A percentile compares a stretch with the other conserved stretches of the same genome.
These are phyloP conservation scores for Diphasiastrum complanatum DNA, from an alignment of 83 land plant species.

Conservation along the genomic window DNA sequence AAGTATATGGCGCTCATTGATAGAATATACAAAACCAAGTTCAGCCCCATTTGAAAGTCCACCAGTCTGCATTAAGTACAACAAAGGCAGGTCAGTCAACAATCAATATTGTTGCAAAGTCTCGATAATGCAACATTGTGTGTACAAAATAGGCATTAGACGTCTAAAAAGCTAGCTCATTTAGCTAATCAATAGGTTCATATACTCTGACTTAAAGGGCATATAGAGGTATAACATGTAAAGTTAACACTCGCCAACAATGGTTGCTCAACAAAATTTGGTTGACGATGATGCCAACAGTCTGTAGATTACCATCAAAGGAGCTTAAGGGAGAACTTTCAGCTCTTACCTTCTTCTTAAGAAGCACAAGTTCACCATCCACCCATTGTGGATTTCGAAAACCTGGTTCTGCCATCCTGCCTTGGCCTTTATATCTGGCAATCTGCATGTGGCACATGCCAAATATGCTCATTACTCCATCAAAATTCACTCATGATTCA, in stretches of 20 bases:
- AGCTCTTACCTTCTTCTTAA: constrained; percentile 74
- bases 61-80: constrained; percentile 27
- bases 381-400: constrained; percentile 81
- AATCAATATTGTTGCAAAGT: no score
- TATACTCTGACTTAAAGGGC: no score
- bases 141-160: no score
- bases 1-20: constrained; percentile 69
- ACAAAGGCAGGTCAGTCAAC: not conserved
- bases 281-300: not conserved
- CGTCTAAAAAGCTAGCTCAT: no score
- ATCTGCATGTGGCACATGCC: constrained; percentile 36
- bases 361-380: constrained; percentile 92
- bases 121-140: no score
- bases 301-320: not conserved
- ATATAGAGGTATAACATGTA: no score
- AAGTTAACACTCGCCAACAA: not conserved
- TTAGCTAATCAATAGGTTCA: no score
- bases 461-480: not conserved
- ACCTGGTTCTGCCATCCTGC: constrained; percentile 83
- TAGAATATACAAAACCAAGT: constrained; percentile 86
- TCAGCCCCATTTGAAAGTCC: constrained; percentile 66
- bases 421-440: constrained; percentile 95
- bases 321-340: not conserved
- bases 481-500: not conserved
- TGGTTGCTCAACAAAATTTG: not conserved